Evolutionary conservation across 1,139 yeast genomes (phyloP).

Genomic region (Kodamaea suecica): DNA sequence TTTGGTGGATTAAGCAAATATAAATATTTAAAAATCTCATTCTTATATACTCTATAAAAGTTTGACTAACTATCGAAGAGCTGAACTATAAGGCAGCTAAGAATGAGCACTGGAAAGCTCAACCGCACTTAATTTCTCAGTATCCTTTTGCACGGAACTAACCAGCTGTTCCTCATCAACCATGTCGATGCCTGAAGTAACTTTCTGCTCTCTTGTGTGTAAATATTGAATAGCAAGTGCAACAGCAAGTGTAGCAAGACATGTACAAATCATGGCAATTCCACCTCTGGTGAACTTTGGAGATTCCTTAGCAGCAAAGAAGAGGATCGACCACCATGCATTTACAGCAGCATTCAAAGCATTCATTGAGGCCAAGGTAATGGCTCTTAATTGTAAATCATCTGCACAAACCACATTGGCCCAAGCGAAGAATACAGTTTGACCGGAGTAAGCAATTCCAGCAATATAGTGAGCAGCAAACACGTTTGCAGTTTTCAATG

Average conservation of each 20-base stretch:
- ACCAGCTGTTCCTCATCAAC: conserved; percentile 4
- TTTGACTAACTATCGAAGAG: no score
- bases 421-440: conserved; percentile 59
- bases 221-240: conserved; percentile 25
- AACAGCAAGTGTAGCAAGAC: conserved; percentile 25
- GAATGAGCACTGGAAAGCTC: not conserved
- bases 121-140: not conserved
- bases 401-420: conserved; percentile 53
- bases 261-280: conserved; percentile 55
- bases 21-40: no score
- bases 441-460: conserved; percentile 55
- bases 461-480: conserved; percentile 55
- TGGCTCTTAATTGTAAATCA: conserved; percentile 56
- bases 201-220: conserved; percentile 34
- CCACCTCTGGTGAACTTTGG: conserved; percentile 52
- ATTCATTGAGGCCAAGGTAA: conserved; percentile 60
- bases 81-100: no score
- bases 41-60: no score
- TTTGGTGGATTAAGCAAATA: no score
- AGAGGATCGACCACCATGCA: conserved; percentile 61
- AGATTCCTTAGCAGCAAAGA: conserved; percentile 48
- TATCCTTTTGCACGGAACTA: conserved; percentile 1
- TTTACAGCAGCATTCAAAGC: conserved; percentile 61
- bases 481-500: conserved; percentile 33
- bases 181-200: not conserved